phyloP scores from a whole-genome alignment of 2,329 filamentous ascomycete species.

The Cucurbitaria berberidis region DNA sequence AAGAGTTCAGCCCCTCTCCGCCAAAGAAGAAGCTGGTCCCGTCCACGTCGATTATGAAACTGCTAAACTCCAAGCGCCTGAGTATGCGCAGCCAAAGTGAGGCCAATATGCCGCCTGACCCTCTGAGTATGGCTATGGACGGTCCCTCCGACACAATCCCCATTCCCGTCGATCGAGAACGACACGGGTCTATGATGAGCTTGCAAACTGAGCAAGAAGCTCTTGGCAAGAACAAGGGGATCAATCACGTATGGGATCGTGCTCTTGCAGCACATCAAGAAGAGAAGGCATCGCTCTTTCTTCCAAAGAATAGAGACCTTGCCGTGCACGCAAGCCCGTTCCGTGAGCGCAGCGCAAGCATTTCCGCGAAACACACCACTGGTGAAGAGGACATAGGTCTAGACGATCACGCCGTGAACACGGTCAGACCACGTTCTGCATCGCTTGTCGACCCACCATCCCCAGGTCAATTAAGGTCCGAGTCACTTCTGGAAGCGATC shows the following conservation, averaged over 20 bases:
- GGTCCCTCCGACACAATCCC: slow-evolving; percentile 25
- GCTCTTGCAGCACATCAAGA: slow-evolving; percentile 46
- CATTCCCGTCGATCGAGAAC: slow-evolving; percentile 21
- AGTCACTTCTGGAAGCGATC: background rate
- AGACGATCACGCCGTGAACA: background rate
- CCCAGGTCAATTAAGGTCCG: background rate
- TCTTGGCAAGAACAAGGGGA: slow-evolving; percentile 27
- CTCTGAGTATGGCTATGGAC: slow-evolving; percentile 17
- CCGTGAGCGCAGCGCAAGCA: slow-evolving; percentile 41
- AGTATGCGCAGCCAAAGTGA: slow-evolving; percentile 44
- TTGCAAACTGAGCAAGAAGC: slow-evolving; percentile 37
- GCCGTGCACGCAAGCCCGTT: slow-evolving; percentile 36
- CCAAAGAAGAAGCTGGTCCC: slow-evolving; percentile 32
- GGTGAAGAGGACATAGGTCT: slow-evolving; percentile 3
- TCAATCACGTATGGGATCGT: slow-evolving; percentile 43
- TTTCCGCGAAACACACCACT: slow-evolving; percentile 13
- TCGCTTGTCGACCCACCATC: slow-evolving; percentile 6
- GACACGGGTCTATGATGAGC: slow-evolving; percentile 39
- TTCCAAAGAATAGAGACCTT: slow-evolving; percentile 40
- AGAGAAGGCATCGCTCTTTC: slow-evolving; percentile 43
- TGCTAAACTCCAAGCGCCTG: slow-evolving; percentile 37
- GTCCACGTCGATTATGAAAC: slow-evolving; percentile 37
- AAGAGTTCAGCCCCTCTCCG: slow-evolving; percentile 45
- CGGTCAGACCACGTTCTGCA: slow-evolving; percentile 17
- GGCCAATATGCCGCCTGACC: slow-evolving; percentile 24